Conservation (phyloP, 169 alveolate species). For the Pseudocohnilembus persalinus region DNA sequence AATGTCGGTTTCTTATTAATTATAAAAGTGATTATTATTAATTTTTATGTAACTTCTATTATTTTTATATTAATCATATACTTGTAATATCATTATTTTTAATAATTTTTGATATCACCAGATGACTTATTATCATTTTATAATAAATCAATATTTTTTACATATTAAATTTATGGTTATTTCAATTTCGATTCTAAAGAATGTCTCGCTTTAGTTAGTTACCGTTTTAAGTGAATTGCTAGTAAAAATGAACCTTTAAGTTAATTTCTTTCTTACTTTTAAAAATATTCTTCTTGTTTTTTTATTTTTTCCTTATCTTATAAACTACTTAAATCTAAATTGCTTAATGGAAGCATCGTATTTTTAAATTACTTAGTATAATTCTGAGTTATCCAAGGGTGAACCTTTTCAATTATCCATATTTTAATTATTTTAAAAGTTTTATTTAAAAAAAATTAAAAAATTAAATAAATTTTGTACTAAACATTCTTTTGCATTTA, state of each 20-base stretch:
- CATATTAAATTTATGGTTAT: too few relatives aligned
- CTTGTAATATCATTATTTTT: too few relatives aligned
- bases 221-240: background rate
- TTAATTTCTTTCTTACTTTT: background rate
- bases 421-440: background rate
- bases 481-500: constrained; percentile 17
- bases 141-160: too few relatives aligned
- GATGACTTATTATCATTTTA: too few relatives aligned
- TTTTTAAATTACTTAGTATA: background rate
- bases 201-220: too few relatives aligned
- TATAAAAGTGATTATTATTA: too few relatives aligned
- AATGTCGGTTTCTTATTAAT: too few relatives aligned
- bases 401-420: background rate
- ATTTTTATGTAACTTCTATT: too few relatives aligned
- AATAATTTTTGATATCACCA: too few relatives aligned
- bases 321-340: too few relatives aligned
- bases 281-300: background rate
- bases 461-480: background rate
- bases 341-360: background rate
- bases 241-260: background rate
- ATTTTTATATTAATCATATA: too few relatives aligned
- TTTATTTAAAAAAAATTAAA: background rate
- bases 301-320: background rate
- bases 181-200: too few relatives aligned
- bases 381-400: constrained; percentile 21